Percentiles rank a stretch among this genome's conserved stretches.
These are phyloP conservation scores for Stropharia rugosoannulata DNA, from an alignment of 768 basidiomycete genomes.

Conservation along the genomic window DNA sequence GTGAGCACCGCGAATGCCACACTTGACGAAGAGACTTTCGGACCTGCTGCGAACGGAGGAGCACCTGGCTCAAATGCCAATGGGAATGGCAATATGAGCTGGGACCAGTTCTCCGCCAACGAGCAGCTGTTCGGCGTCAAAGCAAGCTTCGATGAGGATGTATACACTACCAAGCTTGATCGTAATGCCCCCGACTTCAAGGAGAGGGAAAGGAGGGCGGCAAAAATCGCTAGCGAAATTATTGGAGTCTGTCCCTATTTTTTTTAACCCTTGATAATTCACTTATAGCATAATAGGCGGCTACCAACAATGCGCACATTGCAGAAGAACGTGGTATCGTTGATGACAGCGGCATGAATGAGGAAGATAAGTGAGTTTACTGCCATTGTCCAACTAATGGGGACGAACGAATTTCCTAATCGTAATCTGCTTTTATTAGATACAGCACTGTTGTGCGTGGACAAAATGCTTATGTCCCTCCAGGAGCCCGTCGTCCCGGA, in stretches of 20 bases:
- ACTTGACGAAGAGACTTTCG: conserved; percentile 45
- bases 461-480: conserved; percentile 91
- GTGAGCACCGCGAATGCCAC: conserved; percentile 24
- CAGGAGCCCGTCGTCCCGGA: conserved; percentile 70
- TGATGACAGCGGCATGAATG: conserved; percentile 78
- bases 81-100: conserved; percentile 65
- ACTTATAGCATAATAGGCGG: conserved; percentile 37
- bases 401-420: conserved; percentile 7
- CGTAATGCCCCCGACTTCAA: conserved; percentile 81
- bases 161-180: conserved; percentile 94
- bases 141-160: conserved; percentile 89
- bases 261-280: conserved; percentile 1
- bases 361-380: conserved; percentile 88
- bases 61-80: conserved; percentile 26
- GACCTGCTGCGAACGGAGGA: not conserved
- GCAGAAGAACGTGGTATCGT: conserved; percentile 79
- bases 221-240: conserved; percentile 89
- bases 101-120: conserved; percentile 96
- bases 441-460: conserved; percentile 91
- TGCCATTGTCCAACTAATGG: conserved; percentile 12
- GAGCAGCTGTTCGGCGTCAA: conserved; percentile 91
- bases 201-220: conserved; percentile 85
- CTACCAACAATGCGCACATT: conserved; percentile 77
- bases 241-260: conserved; percentile 57
- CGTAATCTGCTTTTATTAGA: conserved; percentile 39